A percentile compares a stretch with the other conserved stretches of the same genome.
Conservation (phyloP, 2,329 filamentous ascomycete species). For the Alternaria postmessia region DNA sequence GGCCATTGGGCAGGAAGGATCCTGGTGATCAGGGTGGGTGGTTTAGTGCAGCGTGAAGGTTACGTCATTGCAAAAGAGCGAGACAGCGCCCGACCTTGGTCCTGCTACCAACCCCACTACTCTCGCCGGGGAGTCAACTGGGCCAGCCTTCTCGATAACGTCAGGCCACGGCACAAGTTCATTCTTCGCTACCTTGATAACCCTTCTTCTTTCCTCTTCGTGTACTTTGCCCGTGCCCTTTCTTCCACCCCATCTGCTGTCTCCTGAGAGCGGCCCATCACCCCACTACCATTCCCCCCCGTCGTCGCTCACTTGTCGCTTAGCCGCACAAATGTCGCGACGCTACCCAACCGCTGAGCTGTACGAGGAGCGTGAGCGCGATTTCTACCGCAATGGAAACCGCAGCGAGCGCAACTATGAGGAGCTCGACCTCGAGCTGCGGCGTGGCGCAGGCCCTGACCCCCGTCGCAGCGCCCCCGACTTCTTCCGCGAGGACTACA, state of each 20-base stretch:
- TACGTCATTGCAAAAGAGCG: conserved; percentile 27
- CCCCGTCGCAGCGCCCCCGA: conserved; percentile 57
- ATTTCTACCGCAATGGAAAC: conserved; percentile 56
- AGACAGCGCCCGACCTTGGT: conserved; percentile 22
- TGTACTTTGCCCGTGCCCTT: conserved; percentile 8
- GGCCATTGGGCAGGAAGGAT: conserved; percentile 21
- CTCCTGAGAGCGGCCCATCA: conserved; percentile 19
- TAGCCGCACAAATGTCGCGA: conserved; percentile 47
- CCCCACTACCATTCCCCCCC: conserved; percentile 15
- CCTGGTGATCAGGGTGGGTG: conserved; percentile 20
- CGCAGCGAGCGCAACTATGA: conserved; percentile 57
- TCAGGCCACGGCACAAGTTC: conserved; percentile 30
- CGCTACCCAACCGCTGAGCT: conserved; percentile 57
- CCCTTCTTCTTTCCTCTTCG: conserved; percentile 12
- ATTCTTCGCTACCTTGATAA: conserved; percentile 16
- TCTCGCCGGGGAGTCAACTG: conserved; percentile 26
- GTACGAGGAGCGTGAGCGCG: conserved; percentile 60
- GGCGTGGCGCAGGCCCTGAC: conserved; percentile 42
- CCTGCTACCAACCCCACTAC: conserved; percentile 30
- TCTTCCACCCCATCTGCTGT: conserved; percentile 12
- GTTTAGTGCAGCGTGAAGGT: conserved; percentile 15
- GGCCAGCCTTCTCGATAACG: conserved; percentile 34
- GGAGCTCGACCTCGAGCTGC: conserved; percentile 60
- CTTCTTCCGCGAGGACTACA: conserved; percentile 60
- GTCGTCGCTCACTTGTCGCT: conserved; percentile 25